Conservation (phyloP, 1,139 yeast genomes). For the Kodamaea plutei region DNA sequence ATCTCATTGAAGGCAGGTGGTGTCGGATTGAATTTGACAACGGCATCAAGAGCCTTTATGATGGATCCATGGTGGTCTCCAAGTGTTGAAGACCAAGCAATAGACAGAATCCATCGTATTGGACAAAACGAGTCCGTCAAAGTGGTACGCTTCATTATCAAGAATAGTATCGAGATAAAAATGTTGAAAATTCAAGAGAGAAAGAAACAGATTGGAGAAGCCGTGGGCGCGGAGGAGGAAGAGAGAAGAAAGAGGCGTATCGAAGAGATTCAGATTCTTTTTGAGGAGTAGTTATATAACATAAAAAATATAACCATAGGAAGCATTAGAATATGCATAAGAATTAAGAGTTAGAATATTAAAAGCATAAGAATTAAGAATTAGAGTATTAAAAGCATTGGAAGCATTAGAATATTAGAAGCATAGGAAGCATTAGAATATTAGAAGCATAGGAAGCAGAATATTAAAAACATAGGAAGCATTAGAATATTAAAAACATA, state of each 20-base stretch:
- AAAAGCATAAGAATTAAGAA: no score
- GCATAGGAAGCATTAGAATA: no score
- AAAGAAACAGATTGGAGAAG: slow-evolving; percentile 81
- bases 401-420: no score
- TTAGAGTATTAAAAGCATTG: no score
- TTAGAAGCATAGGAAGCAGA: no score
- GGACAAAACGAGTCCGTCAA: slow-evolving; percentile 76
- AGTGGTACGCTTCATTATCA: slow-evolving; percentile 76
- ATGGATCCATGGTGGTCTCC: slow-evolving; percentile 99
- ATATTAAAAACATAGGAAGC: no score
- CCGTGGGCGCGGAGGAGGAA: slow-evolving; percentile 77
- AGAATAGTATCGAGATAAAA: slow-evolving; percentile 82
- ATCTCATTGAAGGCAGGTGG: slow-evolving; percentile 92
- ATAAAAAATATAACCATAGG: no score
- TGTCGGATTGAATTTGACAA: slow-evolving; percentile 85
- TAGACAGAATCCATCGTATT: slow-evolving; percentile 88
- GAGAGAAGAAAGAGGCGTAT: slow-evolving; percentile 68
- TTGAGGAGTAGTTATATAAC: slow-evolving; percentile 41
- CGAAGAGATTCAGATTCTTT: slow-evolving; percentile 76
- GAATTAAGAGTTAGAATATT: no score
- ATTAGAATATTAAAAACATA: no score
- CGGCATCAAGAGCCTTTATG: slow-evolving; percentile 81
- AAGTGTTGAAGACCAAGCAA: slow-evolving; percentile 91
- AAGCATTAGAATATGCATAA: no score
- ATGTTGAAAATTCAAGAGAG: slow-evolving; percentile 86